Evolutionary conservation across 345 rosid species (phyloP).

Genomic region (sweet orange (Citrus sinensis)): DVS_A1.0 CM039168.1:16714501-16715000

Average conservation of each 20-base stretch:
- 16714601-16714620: neutral
- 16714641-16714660: neutral
- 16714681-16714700: neutral
- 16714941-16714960: neutral
- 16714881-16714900: neutral
- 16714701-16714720: no score
- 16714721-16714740: no score
- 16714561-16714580: neutral
- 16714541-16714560: no score
- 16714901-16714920: neutral
- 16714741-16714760: no score
- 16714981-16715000: neutral
- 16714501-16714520: no score
- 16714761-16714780: neutral
- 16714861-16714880: neutral
- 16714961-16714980: neutral
- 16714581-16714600: neutral
- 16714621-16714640: neutral
- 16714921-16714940: neutral
- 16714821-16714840: neutral
- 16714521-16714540: no score
- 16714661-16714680: neutral
- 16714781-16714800: neutral
- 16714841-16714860: neutral
- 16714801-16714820: neutral